phyloP scores from a whole-genome alignment of 768 basidiomycete genomes.

The Tubosaeta brunneosetosa region DNA sequence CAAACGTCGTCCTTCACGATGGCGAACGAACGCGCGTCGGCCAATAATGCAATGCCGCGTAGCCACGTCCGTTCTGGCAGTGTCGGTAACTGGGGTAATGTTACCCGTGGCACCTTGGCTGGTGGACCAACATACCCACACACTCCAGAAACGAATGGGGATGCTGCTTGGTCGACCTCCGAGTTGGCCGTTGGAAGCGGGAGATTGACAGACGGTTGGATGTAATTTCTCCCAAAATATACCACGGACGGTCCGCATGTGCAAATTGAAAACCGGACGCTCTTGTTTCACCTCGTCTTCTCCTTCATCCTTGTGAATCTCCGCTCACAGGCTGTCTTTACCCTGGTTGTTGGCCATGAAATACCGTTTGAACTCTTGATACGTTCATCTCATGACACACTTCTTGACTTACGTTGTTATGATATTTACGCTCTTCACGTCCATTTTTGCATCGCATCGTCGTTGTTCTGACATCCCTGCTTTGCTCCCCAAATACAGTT shows the following conservation, averaged over 20 bases:
- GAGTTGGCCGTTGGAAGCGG: constrained; percentile 48
- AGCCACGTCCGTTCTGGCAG: constrained; percentile 77
- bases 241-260: constrained; percentile 1
- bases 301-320: constrained; percentile 2
- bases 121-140: constrained; percentile 50
- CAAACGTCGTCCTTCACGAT: constrained; percentile 38
- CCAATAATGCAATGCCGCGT: constrained; percentile 37
- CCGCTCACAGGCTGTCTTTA: constrained; percentile 6
- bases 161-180: constrained; percentile 55
- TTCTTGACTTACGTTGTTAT: constrained; percentile 37
- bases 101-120: constrained; percentile 51
- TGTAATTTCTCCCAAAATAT: constrained; percentile 17
- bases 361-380: constrained; percentile 22
- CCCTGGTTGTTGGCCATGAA: constrained; percentile 9
- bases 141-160: constrained; percentile 48
- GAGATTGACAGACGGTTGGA: constrained; percentile 52
- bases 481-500: constrained; percentile 43
- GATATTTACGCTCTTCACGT: constrained; percentile 41
- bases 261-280: constrained; percentile 40
- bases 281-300: constrained; percentile 17
- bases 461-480: constrained; percentile 32
- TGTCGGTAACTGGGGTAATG: constrained; percentile 73
- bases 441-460: constrained; percentile 18
- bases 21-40: constrained; percentile 35
- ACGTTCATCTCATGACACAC: constrained; percentile 28